These are phyloP conservation scores for Clonostachys solani DNA, from an alignment of 2,329 filamentous ascomycete genomes.

Conservation along the genomic window DNA sequence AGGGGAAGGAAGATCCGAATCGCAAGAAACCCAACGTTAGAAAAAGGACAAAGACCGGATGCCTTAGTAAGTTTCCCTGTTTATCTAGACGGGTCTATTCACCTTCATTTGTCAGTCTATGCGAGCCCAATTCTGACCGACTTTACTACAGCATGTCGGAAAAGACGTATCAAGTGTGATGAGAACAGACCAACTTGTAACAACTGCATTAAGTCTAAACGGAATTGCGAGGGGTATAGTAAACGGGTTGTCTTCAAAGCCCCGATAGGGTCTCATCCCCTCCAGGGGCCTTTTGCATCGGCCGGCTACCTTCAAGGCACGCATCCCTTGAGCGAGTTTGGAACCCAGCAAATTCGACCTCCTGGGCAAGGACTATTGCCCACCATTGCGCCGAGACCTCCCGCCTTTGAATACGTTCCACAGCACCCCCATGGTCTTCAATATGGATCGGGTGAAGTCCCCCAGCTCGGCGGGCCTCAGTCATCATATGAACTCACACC, in stretches of 20 bases:
- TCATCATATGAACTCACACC: too few species aligned
- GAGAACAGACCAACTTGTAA: constrained; percentile 79
- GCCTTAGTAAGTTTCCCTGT: constrained; percentile 62
- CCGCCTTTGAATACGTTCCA: constrained; percentile 18
- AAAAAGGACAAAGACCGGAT: constrained; percentile 88
- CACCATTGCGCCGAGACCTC: constrained; percentile 48
- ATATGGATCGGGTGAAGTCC: too few species aligned
- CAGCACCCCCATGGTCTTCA: too few species aligned
- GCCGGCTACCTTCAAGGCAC: constrained; percentile 34
- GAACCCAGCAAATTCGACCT: constrained; percentile 27
- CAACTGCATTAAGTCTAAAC: constrained; percentile 84
- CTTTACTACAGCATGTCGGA: constrained; percentile 68
- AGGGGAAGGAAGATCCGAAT: constrained; percentile 26
- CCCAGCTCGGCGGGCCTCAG: too few species aligned
- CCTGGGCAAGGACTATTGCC: constrained; percentile 29
- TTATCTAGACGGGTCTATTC: neutral
- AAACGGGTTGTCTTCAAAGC: constrained; percentile 79
- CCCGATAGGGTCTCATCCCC: constrained; percentile 38
- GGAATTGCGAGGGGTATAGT: constrained; percentile 79
- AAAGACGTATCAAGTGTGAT: constrained; percentile 94
- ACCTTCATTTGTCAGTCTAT: neutral
- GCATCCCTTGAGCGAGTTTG: constrained; percentile 14
- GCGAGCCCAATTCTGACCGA: constrained; percentile 9
- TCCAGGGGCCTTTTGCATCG: constrained; percentile 43
- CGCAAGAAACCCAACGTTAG: constrained; percentile 44